These are phyloP conservation scores for Mycena haematopus DNA, from an alignment of 768 basidiomycete species.

Conservation along the genomic window DNA sequence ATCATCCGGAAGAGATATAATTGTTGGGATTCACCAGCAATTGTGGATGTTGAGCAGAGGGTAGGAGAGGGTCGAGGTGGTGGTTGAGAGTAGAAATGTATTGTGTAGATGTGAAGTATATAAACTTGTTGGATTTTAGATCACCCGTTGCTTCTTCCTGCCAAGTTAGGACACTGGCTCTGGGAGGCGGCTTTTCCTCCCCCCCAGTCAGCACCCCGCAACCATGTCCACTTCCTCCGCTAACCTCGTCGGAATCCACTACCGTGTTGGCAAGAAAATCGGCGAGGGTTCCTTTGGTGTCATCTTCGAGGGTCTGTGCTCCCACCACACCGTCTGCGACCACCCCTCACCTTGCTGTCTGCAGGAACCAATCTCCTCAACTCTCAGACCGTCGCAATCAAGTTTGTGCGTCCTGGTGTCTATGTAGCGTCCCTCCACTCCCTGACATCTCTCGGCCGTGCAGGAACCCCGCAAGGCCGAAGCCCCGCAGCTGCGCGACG, in stretches of 20 bases:
- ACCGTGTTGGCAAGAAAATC: conserved; percentile 98
- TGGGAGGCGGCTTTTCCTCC: conserved; percentile 13
- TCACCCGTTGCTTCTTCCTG: neutral
- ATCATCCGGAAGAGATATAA: too few relatives aligned
- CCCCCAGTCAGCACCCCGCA: neutral
- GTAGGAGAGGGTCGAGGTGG: too few relatives aligned
- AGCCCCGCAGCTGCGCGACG: conserved; percentile 96
- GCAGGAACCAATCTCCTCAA: conserved; percentile 97
- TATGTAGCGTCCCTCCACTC: conserved; percentile 8
- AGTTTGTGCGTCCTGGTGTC: conserved; percentile 80
- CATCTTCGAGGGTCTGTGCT: conserved; percentile 79
- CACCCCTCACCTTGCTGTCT: conserved; percentile 14
- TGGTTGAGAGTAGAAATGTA: too few relatives aligned
- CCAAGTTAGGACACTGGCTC: conserved; percentile 2
- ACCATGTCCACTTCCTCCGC: conserved; percentile 64
- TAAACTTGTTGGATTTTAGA: neutral
- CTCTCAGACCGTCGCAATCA: conserved; percentile 98
- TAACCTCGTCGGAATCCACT: conserved; percentile 94
- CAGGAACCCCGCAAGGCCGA: conserved; percentile 93
- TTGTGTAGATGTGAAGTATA: too few relatives aligned
- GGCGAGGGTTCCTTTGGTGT: conserved; percentile 99
- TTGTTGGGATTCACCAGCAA: too few relatives aligned
- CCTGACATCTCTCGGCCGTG: conserved; percentile 21
- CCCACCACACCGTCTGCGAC: conserved; percentile 13
- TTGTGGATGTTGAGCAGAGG: too few relatives aligned